Conservation (phyloP, 2,329 filamentous ascomycete species). For the Trichoderma hamatum region DNA sequence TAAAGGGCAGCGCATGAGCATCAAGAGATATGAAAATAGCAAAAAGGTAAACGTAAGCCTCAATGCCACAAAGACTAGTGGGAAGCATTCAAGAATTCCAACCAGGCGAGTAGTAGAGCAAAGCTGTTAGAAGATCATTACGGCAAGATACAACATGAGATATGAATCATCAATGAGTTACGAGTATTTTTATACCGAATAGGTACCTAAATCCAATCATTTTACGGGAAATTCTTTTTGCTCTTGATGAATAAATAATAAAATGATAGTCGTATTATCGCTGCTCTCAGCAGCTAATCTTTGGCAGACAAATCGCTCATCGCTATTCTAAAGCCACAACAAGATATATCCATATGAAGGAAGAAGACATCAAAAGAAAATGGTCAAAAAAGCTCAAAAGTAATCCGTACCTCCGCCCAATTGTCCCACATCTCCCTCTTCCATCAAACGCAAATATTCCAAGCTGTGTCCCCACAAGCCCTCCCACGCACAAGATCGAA, state of each 20-base stretch:
- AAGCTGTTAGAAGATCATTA: background rate
- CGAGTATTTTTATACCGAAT: background rate
- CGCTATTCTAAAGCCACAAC: background rate
- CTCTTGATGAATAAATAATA: background rate
- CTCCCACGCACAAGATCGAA: slow-evolving; percentile 14
- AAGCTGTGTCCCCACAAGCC: slow-evolving; percentile 10
- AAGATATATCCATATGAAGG: background rate
- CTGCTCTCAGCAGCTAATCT: background rate
- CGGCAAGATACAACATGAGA: background rate
- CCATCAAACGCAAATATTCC: background rate
- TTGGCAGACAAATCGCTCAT: slow-evolving; percentile 3
- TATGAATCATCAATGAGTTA: background rate
- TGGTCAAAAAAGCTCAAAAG: background rate
- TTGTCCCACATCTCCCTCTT: slow-evolving; percentile 6
- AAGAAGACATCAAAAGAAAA: background rate
- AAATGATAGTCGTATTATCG: background rate
- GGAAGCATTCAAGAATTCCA: background rate
- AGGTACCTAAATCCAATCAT: background rate
- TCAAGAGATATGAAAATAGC: background rate
- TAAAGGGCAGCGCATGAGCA: background rate
- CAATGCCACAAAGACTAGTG: background rate
- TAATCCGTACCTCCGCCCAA: slow-evolving; percentile 9
- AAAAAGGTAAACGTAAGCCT: background rate
- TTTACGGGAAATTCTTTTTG: background rate
- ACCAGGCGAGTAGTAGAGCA: background rate